Base-by-base conservation (phyloP, 768 basidiomycete genomes). In the Collybia sp. region DNA sequence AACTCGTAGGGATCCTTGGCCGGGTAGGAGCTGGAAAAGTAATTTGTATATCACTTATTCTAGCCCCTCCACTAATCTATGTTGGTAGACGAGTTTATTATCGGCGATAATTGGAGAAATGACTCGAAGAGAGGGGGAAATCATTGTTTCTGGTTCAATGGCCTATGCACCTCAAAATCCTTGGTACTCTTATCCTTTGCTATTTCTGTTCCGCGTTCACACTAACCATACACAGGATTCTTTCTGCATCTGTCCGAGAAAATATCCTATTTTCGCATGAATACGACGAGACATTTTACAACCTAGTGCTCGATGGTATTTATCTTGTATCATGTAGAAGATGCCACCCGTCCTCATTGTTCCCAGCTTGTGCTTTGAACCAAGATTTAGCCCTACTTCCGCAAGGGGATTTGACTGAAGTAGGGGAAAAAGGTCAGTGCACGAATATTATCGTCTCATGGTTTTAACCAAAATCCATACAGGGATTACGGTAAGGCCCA, bases 11-110 rank as follows among this genome's bases (percentile, higher is more conserved):
- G 2, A 66, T 97, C 6, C 74, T 95, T 13, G 95, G 95, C 12
- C 83, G 89, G 16, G 93, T 97, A 17, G 94, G 93, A 8, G 79
- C 83, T 33, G 94, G 95, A 45, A 98, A 98, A 77, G 87, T 84
- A 49, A 43, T 43, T 9, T 11, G 25, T 39, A 8, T 36, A 10
- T 6, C 17, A 20, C 19, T 12, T 2, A 37, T 32, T 19, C 9
- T 16, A 15, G 17, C 17, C 3, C 11, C 20, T 36, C 25, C 20
- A 19, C 30, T 13, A 19, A 40, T 15, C 42, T 6, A 17, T 3
- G 3, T 41, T 9, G 4, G 17, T 37, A 88, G 87, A 82, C 84
- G 6, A 88, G 83, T 58, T 62, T 92, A 18, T 56, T 90, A 35
- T 83, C 84, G 1, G 87, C 90, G 0, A 82, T 93, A 45, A 82